These are phyloP conservation scores for Canna indica DNA, from an alignment of 176 grass and related monocot genomes.

Conservation along the genomic window DNA sequence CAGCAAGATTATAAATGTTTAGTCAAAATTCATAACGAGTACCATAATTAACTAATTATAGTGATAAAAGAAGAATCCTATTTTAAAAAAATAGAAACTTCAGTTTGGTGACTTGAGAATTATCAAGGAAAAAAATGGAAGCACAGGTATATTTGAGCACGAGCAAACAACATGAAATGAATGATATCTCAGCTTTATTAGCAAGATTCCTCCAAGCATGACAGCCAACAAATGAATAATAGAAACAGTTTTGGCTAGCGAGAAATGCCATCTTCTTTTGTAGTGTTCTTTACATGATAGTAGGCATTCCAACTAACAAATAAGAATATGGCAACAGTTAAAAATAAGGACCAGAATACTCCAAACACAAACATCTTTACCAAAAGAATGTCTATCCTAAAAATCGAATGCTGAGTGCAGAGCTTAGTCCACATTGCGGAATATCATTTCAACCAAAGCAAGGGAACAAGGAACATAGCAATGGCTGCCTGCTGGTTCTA, in stretches of 20 bases:
- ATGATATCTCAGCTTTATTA: constrained; percentile 61
- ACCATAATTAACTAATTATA: too few species aligned
- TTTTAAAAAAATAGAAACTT: too few species aligned
- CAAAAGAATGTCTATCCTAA: constrained; percentile 34
- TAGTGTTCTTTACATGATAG: constrained; percentile 27
- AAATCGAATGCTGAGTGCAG: constrained; percentile 3
- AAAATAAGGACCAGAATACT: background rate
- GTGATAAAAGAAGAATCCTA: too few species aligned
- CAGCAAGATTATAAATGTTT: too few species aligned
- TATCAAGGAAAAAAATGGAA: too few species aligned
- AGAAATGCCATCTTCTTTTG: constrained; percentile 19
- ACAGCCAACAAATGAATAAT: constrained; percentile 49
- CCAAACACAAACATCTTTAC: background rate
- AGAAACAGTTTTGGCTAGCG: constrained; percentile 14
- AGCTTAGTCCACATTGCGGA: background rate
- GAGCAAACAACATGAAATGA: constrained; percentile 23
- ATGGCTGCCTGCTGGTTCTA: constrained; percentile 20
- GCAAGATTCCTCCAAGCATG: constrained; percentile 36
- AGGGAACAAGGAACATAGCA: constrained; percentile 12
- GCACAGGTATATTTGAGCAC: background rate
- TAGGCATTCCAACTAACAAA: constrained; percentile 14
- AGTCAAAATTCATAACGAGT: too few species aligned
- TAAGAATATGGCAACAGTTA: background rate
- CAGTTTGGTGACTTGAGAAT: too few species aligned
- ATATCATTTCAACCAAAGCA: background rate